These are phyloP conservation scores for Chlamydomonas sp. DNA, from an alignment of 139 green algal species.

Conservation along the genomic window DNA sequence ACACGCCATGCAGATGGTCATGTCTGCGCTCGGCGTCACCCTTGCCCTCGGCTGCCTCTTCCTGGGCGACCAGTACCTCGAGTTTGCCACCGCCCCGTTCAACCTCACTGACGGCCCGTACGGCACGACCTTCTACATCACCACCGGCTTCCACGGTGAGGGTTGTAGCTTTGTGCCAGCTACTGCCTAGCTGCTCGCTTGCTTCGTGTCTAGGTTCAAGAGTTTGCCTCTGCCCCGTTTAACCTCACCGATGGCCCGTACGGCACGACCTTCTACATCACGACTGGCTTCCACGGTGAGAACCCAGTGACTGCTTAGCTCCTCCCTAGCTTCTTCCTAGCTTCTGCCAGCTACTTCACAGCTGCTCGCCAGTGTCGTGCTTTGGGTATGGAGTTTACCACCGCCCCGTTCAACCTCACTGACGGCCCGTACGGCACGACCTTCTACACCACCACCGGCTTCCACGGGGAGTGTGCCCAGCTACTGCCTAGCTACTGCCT, in stretches of 20 bases:
- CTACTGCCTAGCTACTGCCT: too few species aligned
- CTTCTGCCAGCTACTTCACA: too few species aligned
- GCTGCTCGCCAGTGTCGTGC: too few species aligned
- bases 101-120: slow-evolving; percentile 38
- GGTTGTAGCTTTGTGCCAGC: too few species aligned
- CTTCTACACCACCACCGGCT: slow-evolving; percentile 45
- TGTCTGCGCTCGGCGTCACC: slow-evolving; percentile 32
- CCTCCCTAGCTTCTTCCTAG: too few species aligned
- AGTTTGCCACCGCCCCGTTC: slow-evolving; percentile 40
- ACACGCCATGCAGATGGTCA: slow-evolving; percentile 21
- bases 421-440: slow-evolving; percentile 40
- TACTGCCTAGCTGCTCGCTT: too few species aligned
- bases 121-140: slow-evolving; percentile 45
- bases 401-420: slow-evolving; percentile 38
- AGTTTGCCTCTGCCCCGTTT: slow-evolving; percentile 39
- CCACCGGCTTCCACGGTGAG: slow-evolving; percentile 44
- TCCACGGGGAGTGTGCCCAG: too few species aligned
- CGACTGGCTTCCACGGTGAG: slow-evolving; percentile 45
- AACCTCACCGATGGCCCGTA: slow-evolving; percentile 38
- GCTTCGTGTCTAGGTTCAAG: too few species aligned
- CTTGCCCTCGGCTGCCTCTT: slow-evolving; percentile 35
- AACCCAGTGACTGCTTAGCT: too few species aligned
- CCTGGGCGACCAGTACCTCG: slow-evolving; percentile 42
- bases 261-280: slow-evolving; percentile 45
- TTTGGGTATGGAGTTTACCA: slow-evolving; percentile 44